phyloP scores from a whole-genome alignment of 331 rosid genomes.

The Ulmus americana region DNA sequence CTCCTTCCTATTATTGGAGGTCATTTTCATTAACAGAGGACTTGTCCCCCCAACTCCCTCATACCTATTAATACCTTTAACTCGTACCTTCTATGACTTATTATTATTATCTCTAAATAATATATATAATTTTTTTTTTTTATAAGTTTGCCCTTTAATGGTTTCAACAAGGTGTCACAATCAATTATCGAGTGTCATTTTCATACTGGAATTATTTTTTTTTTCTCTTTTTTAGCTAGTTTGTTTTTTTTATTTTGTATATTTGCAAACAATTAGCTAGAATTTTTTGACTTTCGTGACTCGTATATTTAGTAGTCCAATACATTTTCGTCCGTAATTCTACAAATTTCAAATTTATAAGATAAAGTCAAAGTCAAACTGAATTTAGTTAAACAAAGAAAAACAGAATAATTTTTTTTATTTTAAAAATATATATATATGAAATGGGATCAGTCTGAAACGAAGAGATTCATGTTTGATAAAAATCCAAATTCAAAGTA shows the following conservation, averaged over 20 bases:
- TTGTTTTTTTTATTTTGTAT: background rate
- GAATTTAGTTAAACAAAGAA: background rate
- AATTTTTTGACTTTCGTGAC: background rate
- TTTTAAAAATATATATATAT: too few relatives aligned
- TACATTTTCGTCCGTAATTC: background rate
- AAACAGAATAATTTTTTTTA: too few relatives aligned
- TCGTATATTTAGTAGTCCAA: background rate
- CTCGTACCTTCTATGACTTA: background rate
- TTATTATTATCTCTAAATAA: background rate
- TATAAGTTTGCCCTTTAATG: background rate
- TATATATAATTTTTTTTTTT: background rate
- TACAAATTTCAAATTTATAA: background rate
- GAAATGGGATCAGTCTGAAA: too few relatives aligned
- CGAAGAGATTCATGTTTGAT: too few relatives aligned
- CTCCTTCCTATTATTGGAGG: conserved; percentile 10
- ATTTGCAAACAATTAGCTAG: background rate
- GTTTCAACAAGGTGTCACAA: background rate
- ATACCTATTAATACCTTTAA: background rate
- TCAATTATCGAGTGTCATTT: background rate
- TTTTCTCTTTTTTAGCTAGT: background rate
- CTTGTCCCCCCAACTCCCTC: background rate
- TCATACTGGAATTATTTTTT: background rate
- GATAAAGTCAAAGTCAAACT: background rate
- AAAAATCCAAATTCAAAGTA: too few relatives aligned
- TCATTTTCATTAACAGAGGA: background rate